phyloP scores from a whole-genome alignment of 169 alveolate species.

The Ichthyophthirius multifiliis region DNA sequence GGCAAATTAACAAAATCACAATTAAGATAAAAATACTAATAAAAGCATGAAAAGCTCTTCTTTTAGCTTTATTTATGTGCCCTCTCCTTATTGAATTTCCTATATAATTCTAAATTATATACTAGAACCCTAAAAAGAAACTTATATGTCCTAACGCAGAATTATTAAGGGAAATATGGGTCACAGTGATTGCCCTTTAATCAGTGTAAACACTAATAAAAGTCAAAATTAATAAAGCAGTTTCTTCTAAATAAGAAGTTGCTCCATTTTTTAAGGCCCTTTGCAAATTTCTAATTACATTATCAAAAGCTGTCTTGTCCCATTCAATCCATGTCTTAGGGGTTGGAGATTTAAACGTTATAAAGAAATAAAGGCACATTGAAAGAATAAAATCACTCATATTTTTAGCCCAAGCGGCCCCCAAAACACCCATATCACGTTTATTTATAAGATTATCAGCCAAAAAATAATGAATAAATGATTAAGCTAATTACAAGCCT shows the following conservation, averaged over 20 bases:
- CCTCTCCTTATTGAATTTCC: not conserved
- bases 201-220: not conserved
- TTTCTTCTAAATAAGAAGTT: not conserved
- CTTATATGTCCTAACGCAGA: not conserved
- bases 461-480: not conserved
- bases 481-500: not conserved
- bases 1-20: not conserved
- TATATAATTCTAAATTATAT: not conserved
- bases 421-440: not conserved
- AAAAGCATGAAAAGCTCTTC: not conserved
- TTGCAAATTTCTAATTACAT: not conserved
- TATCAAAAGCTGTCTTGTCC: not conserved
- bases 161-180: not conserved
- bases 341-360: not conserved
- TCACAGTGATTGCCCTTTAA: not conserved
- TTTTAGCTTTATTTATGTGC: not conserved
- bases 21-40: not conserved
- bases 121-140: not conserved
- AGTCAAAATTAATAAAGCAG: not conserved
- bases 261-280: not conserved
- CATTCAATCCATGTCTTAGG: conserved; percentile 4
- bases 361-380: not conserved
- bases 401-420: conserved; percentile 12
- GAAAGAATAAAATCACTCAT: not conserved
- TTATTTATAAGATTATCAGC: not conserved